phyloP scores from a whole-genome alignment of 306 rosid species.

The Cajanus cajan region DNA sequence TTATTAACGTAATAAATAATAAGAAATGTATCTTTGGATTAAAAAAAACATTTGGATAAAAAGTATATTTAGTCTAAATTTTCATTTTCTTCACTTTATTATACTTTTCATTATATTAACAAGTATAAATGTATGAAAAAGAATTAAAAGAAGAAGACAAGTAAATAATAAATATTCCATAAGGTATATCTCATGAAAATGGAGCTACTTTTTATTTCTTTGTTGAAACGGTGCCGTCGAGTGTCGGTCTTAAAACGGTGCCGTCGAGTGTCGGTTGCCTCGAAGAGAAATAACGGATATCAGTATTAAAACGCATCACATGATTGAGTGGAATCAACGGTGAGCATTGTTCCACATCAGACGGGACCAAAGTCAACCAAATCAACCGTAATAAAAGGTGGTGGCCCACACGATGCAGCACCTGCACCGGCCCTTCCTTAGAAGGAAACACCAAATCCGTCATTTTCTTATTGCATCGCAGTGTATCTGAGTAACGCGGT shows the following conservation, averaged over 20 bases:
- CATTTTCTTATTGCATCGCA: slow-evolving; percentile 10
- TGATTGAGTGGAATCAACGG: slow-evolving; percentile 2
- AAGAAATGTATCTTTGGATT: no score
- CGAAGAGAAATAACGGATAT: not conserved
- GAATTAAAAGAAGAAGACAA: no score
- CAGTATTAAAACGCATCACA: not conserved
- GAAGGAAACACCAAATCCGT: not conserved
- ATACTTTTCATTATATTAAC: no score
- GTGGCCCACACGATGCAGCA: slow-evolving; percentile 4
- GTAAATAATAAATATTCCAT: no score
- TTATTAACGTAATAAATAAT: no score
- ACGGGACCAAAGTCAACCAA: slow-evolving; percentile 5
- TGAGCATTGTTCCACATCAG: not conserved
- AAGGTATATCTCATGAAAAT: no score
- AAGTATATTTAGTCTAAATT: no score
- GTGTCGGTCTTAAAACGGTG: slow-evolving; percentile 25
- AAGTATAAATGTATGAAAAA: no score
- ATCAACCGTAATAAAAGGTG: not conserved
- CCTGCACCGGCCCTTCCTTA: not conserved
- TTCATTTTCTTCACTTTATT: no score
- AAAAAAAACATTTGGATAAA: no score
- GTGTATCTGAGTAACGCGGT: slow-evolving; percentile 34
- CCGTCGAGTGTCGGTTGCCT: slow-evolving; percentile 37
- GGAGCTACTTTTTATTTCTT: no score
- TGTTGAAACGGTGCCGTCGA: no score